A percentile compares a stretch with the other conserved stretches of the same genome.
phyloP scores from a whole-genome alignment of 257 asterid species.

The Thymus mandschuricus region DNA sequence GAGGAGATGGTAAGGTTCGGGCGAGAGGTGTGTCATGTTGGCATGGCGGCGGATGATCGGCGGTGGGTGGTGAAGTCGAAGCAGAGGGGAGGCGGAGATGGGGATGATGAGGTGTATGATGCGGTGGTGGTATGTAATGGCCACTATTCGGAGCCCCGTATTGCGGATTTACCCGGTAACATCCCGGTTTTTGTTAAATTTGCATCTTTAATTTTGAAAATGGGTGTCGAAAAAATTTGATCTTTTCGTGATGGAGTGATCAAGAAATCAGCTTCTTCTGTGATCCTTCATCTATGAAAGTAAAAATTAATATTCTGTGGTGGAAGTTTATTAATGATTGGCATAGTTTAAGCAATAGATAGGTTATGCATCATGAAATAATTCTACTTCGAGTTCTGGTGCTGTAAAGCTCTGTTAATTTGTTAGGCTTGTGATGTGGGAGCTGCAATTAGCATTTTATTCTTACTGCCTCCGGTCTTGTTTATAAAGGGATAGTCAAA shows the following conservation, averaged over 20 bases:
- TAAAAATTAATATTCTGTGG: too few relatives aligned
- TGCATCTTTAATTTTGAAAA: not conserved
- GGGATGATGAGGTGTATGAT: slow-evolving; percentile 60
- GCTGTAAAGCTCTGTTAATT: too few relatives aligned
- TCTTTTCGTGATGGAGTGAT: slow-evolving; percentile 1
- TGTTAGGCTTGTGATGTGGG: too few relatives aligned
- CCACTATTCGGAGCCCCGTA: slow-evolving; percentile 82
- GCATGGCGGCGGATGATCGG: slow-evolving; percentile 46
- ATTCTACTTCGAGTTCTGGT: too few relatives aligned
- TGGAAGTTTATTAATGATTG: too few relatives aligned
- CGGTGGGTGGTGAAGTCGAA: slow-evolving; percentile 70
- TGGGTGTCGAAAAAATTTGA: not conserved
- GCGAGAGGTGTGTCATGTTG: slow-evolving; percentile 66
- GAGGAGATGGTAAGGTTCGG: slow-evolving; percentile 71
- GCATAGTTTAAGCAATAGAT: too few relatives aligned
- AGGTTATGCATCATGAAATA: too few relatives aligned
- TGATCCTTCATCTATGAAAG: too few relatives aligned
- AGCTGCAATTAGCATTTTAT: too few relatives aligned
- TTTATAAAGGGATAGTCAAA: too few relatives aligned
- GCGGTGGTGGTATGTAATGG: slow-evolving; percentile 95
- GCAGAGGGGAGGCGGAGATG: slow-evolving; percentile 39
- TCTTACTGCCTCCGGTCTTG: too few relatives aligned
- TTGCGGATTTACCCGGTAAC: slow-evolving; percentile 80
- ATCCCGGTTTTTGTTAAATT: not conserved
- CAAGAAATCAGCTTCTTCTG: not conserved